Conservation (phyloP, 169 alveolate genomes). For the Theileria orientalis region DNA sequence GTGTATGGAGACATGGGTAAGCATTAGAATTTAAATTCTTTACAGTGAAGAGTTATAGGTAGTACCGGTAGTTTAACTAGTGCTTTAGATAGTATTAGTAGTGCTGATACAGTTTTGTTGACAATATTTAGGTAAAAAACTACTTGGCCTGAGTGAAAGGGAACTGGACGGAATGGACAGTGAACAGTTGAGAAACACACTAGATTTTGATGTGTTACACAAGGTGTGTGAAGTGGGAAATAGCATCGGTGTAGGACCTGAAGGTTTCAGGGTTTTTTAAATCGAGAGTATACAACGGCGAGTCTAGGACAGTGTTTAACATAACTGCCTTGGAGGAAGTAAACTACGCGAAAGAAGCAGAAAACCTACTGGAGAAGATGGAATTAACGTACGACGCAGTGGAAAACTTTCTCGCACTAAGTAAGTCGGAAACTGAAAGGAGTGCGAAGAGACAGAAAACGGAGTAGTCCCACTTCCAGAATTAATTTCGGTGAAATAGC, state of each 20-base stretch:
- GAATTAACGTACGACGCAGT: constrained; percentile 46
- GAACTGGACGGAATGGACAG: constrained; percentile 63
- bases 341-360: constrained; percentile 37
- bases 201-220: constrained; percentile 62
- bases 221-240: constrained; percentile 35
- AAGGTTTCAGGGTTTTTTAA: constrained; percentile 36
- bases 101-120: too few species aligned
- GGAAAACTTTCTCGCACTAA: constrained; percentile 22
- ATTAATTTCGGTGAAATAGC: background rate
- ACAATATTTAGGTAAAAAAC: constrained; percentile 54
- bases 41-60: too few species aligned
- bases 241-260: background rate
- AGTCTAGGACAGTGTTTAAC: constrained; percentile 14
- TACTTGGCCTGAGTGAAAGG: constrained; percentile 64
- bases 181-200: constrained; percentile 51
- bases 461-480: background rate
- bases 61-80: too few species aligned
- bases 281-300: constrained; percentile 41
- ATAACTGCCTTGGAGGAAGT: constrained; percentile 38
- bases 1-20: constrained; percentile 21
- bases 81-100: too few species aligned
- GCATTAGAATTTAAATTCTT: background rate
- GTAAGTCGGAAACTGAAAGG: constrained; percentile 23
- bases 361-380: constrained; percentile 39
- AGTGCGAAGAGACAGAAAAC: constrained; percentile 16